Evolutionary conservation across 345 rosid genomes (phyloP).

Genomic region (Camelina hispida): DNA sequence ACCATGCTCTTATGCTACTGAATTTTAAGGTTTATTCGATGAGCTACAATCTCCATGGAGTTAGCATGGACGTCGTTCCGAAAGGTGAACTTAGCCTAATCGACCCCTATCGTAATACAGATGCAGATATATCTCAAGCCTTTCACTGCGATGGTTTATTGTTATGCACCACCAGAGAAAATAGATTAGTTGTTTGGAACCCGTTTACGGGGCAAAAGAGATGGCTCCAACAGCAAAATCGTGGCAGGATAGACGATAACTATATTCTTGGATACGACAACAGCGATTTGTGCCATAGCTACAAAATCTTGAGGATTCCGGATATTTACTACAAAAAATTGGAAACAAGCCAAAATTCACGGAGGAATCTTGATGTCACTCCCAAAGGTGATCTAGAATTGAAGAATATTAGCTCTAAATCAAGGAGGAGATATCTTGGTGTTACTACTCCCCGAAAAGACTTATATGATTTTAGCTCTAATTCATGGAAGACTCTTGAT

Average conservation of each 20-base stretch:
- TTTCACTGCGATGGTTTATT: not conserved
- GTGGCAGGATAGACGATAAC: not conserved
- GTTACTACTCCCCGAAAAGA: not conserved
- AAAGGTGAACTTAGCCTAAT: not conserved
- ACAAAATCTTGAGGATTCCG: not conserved
- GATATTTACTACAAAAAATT: not conserved
- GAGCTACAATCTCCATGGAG: not conserved
- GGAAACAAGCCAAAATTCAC: not conserved
- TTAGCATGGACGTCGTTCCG: not conserved
- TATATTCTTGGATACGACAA: not conserved
- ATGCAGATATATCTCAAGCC: not conserved
- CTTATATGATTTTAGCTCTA: not conserved
- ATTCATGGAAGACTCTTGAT: not conserved
- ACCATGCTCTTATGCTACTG: not conserved
- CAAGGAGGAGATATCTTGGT: not conserved
- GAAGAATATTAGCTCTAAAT: not conserved
- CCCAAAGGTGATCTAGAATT: not conserved
- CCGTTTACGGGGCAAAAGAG: not conserved
- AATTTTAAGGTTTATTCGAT: not conserved
- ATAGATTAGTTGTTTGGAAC: not conserved
- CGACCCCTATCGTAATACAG: not conserved
- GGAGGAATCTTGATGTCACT: not conserved
- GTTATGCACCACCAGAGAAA: not conserved
- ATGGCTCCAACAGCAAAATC: not conserved
- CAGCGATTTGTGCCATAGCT: not conserved